These are phyloP conservation scores for Fusarium sororula DNA, from an alignment of 2,329 filamentous ascomycete species.

Conservation along the genomic window DNA sequence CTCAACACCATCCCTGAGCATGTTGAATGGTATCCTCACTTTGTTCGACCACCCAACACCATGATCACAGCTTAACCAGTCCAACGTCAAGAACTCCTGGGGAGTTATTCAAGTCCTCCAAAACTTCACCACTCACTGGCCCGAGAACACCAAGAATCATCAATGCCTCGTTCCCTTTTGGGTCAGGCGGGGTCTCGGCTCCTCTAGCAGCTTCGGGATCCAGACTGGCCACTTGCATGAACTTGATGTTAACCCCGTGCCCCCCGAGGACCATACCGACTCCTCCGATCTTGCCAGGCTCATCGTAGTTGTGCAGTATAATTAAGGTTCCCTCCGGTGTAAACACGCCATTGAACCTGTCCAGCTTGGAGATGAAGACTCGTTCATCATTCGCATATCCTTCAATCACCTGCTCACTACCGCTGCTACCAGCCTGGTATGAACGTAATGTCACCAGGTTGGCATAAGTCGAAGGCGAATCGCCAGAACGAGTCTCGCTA, in stretches of 20 bases:
- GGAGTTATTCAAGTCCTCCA: conserved; percentile 57
- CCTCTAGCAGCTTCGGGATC: conserved; percentile 43
- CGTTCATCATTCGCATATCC: conserved; percentile 72
- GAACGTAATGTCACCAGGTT: conserved; percentile 76
- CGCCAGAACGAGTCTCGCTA: conserved; percentile 74
- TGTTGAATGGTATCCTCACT: not conserved
- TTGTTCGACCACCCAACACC: too few species aligned
- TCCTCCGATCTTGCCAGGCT: conserved; percentile 82
- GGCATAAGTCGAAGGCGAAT: conserved; percentile 72
- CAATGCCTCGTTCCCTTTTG: conserved; percentile 70
- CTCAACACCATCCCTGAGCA: not conserved
- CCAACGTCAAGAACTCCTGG: conserved; percentile 67
- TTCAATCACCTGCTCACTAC: conserved; percentile 61
- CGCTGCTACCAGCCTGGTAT: conserved; percentile 44
- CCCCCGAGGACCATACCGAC: conserved; percentile 77
- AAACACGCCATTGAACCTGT: conserved; percentile 78
- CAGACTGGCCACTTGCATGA: conserved; percentile 77
- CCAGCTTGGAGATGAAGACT: conserved; percentile 76
- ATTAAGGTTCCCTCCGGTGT: conserved; percentile 76
- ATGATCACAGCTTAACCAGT: conserved; percentile 55
- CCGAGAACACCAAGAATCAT: conserved; percentile 84
- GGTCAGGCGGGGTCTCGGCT: conserved; percentile 32
- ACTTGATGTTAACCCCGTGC: conserved; percentile 79
- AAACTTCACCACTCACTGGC: conserved; percentile 65
- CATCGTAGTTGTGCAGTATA: conserved; percentile 84